phyloP scores from a whole-genome alignment of 2,329 filamentous ascomycete genomes.

The Hyphodiscus sp. region DNA sequence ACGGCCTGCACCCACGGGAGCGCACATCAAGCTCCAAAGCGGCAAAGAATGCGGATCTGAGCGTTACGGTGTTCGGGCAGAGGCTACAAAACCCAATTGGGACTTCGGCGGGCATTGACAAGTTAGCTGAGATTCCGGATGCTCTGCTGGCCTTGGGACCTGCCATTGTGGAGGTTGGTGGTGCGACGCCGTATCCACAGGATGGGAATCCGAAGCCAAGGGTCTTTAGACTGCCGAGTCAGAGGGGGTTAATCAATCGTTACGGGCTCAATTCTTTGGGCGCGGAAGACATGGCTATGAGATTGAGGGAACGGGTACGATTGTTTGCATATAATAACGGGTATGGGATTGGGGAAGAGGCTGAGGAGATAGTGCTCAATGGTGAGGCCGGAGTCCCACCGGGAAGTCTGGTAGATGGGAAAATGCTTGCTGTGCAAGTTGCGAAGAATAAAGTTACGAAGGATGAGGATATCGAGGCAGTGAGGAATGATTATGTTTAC shows the following conservation, averaged over 20 bases:
- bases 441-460: conserved; percentile 95
- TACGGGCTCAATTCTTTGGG: conserved; percentile 93
- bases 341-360: conserved; percentile 53
- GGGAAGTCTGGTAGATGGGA: conserved; percentile 70
- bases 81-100: conserved; percentile 79
- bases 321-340: conserved; percentile 68
- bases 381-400: conserved; percentile 73
- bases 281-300: conserved; percentile 77
- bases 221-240: conserved; percentile 76
- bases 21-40: conserved; percentile 36
- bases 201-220: conserved; percentile 80
- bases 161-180: conserved; percentile 85
- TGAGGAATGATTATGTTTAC: conserved; percentile 78
- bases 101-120: conserved; percentile 93
- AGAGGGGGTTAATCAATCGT: conserved; percentile 87
- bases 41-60: conserved; percentile 32
- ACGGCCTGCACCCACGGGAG: conserved; percentile 77
- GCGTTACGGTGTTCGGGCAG: conserved; percentile 64
- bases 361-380: conserved; percentile 68
- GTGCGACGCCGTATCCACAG: conserved; percentile 81
- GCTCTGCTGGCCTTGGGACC: conserved; percentile 79
- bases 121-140: conserved; percentile 84
- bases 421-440: conserved; percentile 83
- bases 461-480: conserved; percentile 75
- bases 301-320: conserved; percentile 70